Evolutionary conservation across 2,329 filamentous ascomycete genomes (phyloP).

Genomic region (Monascus ruber): DNA sequence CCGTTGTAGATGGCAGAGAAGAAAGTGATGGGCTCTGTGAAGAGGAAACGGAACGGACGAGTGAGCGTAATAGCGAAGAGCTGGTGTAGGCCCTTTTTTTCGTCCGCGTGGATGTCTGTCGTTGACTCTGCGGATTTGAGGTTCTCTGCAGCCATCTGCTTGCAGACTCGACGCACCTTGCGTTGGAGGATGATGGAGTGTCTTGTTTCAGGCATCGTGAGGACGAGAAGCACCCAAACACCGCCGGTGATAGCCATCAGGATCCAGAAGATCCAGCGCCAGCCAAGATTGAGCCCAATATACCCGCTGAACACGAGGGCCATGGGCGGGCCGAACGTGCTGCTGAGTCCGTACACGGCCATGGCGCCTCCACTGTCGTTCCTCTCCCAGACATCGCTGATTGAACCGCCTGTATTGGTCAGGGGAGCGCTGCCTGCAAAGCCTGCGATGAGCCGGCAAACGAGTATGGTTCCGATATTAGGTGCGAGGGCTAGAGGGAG

Average conservation of each 20-base stretch:
- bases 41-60: constrained; percentile 43
- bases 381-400: constrained; percentile 21
- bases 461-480: constrained; percentile 18
- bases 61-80: constrained; percentile 60
- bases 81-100: constrained; percentile 57
- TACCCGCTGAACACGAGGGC: constrained; percentile 25
- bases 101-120: constrained; percentile 22
- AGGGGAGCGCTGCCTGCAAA: constrained; percentile 21
- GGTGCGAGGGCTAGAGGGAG: constrained; percentile 16
- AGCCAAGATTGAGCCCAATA: constrained; percentile 26
- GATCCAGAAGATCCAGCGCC: constrained; percentile 51
- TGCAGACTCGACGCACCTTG: constrained; percentile 43
- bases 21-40: constrained; percentile 17
- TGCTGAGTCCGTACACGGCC: constrained; percentile 25
- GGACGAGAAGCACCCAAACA: constrained; percentile 38
- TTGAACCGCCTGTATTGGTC: constrained; percentile 21
- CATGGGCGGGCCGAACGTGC: constrained; percentile 24
- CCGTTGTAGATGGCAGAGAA: constrained; percentile 33
- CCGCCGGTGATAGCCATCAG: constrained; percentile 44
- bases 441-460: constrained; percentile 19
- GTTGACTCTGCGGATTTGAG: constrained; percentile 50
- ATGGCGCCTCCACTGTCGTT: constrained; percentile 21
- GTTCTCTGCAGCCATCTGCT: constrained; percentile 33
- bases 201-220: constrained; percentile 44
- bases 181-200: constrained; percentile 44